A percentile compares a stretch with the other conserved stretches of the same genome.
phyloP scores from a whole-genome alignment of 495 filamentous ascomycete genomes.

The Arthonia radiata region DNA sequence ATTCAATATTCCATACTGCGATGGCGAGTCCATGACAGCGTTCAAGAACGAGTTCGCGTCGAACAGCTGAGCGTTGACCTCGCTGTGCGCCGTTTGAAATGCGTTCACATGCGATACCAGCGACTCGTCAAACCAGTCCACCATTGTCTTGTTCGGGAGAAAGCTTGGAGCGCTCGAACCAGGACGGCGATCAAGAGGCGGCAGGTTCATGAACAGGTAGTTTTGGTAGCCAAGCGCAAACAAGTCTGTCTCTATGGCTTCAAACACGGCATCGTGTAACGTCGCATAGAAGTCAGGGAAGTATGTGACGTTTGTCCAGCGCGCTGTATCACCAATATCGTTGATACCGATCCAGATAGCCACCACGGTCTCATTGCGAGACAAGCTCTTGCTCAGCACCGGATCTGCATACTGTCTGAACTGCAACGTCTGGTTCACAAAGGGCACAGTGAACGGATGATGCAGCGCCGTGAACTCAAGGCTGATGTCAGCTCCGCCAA shows the following conservation, averaged over 20 bases:
- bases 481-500: conserved; percentile 25
- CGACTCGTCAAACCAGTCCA: conserved; percentile 17
- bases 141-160: conserved; percentile 16
- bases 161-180: conserved; percentile 10
- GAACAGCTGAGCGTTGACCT: conserved; percentile 18
- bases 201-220: conserved; percentile 26
- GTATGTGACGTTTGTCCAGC: too few species aligned
- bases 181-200: conserved; percentile 22
- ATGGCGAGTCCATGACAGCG: conserved; percentile 19
- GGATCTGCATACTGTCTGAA: conserved; percentile 9
- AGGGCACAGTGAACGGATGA: conserved; percentile 22
- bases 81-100: conserved; percentile 8
- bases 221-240: conserved; percentile 20
- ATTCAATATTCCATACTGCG: conserved; percentile 20
- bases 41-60: conserved; percentile 20
- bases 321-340: too few species aligned
- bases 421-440: conserved; percentile 17
- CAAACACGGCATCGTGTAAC: too few species aligned
- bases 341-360: too few species aligned
- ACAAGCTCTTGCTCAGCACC: too few species aligned
- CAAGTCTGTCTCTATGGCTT: conserved; percentile 14
- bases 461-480: conserved; percentile 19
- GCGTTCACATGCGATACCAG: conserved; percentile 10
- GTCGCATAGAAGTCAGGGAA: too few species aligned
- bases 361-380: too few species aligned